These are phyloP conservation scores for Blastosporella zonata DNA, from an alignment of 1,284 basidiomycete genomes.

Conservation along the genomic window DNA sequence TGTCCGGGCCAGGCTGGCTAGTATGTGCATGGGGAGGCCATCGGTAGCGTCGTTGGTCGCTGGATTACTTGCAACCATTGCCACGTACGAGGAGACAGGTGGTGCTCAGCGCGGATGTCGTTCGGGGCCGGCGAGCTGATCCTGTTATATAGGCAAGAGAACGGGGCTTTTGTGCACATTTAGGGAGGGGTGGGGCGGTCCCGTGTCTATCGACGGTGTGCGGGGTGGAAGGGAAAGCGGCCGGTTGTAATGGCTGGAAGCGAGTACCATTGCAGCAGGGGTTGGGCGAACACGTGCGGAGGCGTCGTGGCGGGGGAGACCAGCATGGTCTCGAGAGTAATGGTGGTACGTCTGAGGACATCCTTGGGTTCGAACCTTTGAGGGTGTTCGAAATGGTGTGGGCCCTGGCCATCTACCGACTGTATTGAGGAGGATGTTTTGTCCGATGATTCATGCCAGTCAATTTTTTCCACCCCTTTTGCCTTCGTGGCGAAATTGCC, in stretches of 20 bases:
- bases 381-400: slow-evolving; percentile 10
- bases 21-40: slow-evolving; percentile 13
- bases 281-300: slow-evolving; percentile 19
- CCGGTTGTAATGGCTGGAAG: slow-evolving; percentile 21
- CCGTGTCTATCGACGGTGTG: slow-evolving; percentile 17
- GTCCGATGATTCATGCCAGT: slow-evolving; percentile 23
- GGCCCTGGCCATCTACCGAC: slow-evolving; percentile 6
- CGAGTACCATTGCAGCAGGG: slow-evolving; percentile 22
- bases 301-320: slow-evolving; percentile 24
- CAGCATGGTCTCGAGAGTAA: slow-evolving; percentile 23
- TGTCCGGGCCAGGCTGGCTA: slow-evolving; percentile 4
- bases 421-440: slow-evolving; percentile 19
- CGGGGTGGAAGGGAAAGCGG: slow-evolving; percentile 20
- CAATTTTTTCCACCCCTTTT: slow-evolving; percentile 20
- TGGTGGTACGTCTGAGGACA: slow-evolving; percentile 2
- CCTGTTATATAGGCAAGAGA: slow-evolving; percentile 22
- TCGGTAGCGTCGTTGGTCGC: slow-evolving; percentile 6
- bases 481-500: slow-evolving; percentile 22
- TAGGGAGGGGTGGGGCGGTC: slow-evolving; percentile 11
- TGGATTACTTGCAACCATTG: slow-evolving; percentile 20
- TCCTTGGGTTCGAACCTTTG: slow-evolving; percentile 8
- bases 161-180: background rate
- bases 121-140: slow-evolving; percentile 23
- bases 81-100: slow-evolving; percentile 21
- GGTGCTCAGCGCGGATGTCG: slow-evolving; percentile 12